phyloP scores from a whole-genome alignment of 164 flowering plant genomes.

The Tetracentron sinense region DNA sequence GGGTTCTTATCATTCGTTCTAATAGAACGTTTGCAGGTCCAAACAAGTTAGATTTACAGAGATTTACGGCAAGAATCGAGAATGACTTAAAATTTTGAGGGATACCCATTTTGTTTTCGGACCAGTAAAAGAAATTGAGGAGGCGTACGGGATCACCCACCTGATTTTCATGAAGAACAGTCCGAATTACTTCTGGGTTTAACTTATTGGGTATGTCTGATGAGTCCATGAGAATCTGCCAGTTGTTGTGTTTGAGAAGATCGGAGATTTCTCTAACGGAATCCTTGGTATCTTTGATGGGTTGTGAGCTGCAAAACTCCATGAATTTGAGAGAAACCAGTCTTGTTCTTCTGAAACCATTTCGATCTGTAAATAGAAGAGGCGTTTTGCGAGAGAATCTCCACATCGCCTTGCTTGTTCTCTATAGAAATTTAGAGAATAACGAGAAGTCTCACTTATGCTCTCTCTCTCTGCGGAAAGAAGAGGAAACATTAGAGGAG shows the following conservation, averaged over 20 bases:
- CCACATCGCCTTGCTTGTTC: constrained; percentile 4
- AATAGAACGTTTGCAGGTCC: constrained; percentile 35
- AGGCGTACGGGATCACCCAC: constrained; percentile 43
- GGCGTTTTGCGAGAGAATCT: constrained; percentile 5
- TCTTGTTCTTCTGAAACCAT: neutral
- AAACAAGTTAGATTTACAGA: constrained; percentile 42
- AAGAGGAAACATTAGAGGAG: no score
- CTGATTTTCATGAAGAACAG: constrained; percentile 38
- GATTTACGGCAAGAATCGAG: constrained; percentile 40
- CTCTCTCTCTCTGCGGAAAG: no score
- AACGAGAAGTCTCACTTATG: no score
- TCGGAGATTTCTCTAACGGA: constrained; percentile 32
- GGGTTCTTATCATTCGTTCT: constrained; percentile 33
- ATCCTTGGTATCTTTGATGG: constrained; percentile 5
- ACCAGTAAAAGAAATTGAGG: constrained; percentile 64
- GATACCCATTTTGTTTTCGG: constrained; percentile 25
- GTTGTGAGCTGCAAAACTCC: constrained; percentile 5
- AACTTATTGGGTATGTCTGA: constrained; percentile 33
- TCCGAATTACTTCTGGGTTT: constrained; percentile 39
- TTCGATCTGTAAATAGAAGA: constrained; percentile 11
- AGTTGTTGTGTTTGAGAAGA: constrained; percentile 38
- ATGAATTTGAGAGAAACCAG: constrained; percentile 8
- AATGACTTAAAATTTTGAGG: constrained; percentile 41
- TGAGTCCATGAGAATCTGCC: constrained; percentile 44
- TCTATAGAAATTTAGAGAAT: no score